Evolutionary conservation across 805 yeast genomes (phyloP).

Genomic region (Ogataea pignaliae): DNA sequence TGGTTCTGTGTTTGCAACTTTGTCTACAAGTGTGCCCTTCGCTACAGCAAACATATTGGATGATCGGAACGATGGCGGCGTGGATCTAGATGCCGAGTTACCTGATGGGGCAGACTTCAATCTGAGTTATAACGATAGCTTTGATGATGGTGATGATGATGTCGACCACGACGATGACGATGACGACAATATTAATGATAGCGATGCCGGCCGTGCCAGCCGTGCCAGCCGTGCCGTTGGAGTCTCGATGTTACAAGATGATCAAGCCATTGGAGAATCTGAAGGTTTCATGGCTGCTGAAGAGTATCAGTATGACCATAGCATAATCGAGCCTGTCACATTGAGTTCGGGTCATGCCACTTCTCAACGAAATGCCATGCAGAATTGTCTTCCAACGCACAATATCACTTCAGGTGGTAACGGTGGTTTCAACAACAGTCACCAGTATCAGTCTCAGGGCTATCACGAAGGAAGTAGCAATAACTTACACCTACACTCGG

Average conservation of each 20-base stretch:
- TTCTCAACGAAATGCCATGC: too few relatives aligned
- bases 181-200: conserved; percentile 3
- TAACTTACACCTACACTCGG: too few relatives aligned
- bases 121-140: conserved; percentile 30
- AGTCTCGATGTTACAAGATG: conserved; percentile 9
- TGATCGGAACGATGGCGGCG: conserved; percentile 6
- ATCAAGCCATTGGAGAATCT: too few relatives aligned
- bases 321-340: conserved; percentile 8
- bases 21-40: not conserved
- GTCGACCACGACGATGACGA: conserved; percentile 13
- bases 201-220: conserved; percentile 8
- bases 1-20: not conserved
- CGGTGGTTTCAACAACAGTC: too few relatives aligned
- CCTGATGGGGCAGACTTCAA: conserved; percentile 38
- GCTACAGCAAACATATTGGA: not conserved
- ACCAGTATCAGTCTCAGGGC: too few relatives aligned
- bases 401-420: too few relatives aligned
- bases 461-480: too few relatives aligned
- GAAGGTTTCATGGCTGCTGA: conserved; percentile 34
- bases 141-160: conserved; percentile 21
- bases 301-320: conserved; percentile 34
- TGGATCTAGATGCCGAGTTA: conserved; percentile 44
- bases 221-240: conserved; percentile 4
- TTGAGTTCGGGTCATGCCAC: too few relatives aligned
- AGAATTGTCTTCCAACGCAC: too few relatives aligned